A percentile compares a stretch with the other conserved stretches of the same genome.
phyloP scores from a whole-genome alignment of 306 rosid species.

The Mucuna pruriens region DNA sequence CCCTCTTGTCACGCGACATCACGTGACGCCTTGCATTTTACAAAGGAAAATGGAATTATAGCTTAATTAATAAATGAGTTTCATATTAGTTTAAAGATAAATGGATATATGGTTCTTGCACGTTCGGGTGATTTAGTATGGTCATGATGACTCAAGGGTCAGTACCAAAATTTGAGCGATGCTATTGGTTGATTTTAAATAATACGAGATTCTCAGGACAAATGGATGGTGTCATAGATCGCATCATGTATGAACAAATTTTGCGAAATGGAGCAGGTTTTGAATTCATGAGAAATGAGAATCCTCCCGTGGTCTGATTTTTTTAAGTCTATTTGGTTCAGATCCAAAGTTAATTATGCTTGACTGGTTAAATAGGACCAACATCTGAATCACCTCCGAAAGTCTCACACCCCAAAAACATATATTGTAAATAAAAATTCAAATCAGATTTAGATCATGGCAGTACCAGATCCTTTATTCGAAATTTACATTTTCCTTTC shows the following conservation, averaged over 20 bases:
- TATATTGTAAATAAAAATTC: slow-evolving; percentile 27
- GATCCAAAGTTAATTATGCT: slow-evolving; percentile 47
- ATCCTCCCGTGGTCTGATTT: not conserved
- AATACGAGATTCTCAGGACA: slow-evolving; percentile 47
- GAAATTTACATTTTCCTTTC: slow-evolving; percentile 30
- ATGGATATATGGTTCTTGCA: slow-evolving; percentile 22
- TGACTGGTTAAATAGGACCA: slow-evolving; percentile 29
- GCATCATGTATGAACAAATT: slow-evolving; percentile 31
- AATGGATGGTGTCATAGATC: slow-evolving; percentile 54
- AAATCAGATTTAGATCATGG: slow-evolving; percentile 24
- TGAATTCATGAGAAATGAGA: slow-evolving; percentile 32
- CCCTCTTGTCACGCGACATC: slow-evolving; percentile 55
- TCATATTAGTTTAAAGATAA: slow-evolving; percentile 7
- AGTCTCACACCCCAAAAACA: slow-evolving; percentile 9
- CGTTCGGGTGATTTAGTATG: slow-evolving; percentile 9
- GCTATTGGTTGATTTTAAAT: slow-evolving; percentile 25
- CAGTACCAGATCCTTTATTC: slow-evolving; percentile 34
- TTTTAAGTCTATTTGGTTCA: slow-evolving; percentile 39
- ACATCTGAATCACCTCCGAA: slow-evolving; percentile 35
- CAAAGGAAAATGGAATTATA: not conserved
- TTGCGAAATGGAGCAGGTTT: slow-evolving; percentile 43
- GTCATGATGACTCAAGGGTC: slow-evolving; percentile 1
- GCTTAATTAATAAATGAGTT: slow-evolving; percentile 17
- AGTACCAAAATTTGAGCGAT: not conserved
- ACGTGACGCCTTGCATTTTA: slow-evolving; percentile 51